These are phyloP conservation scores for Pichia cactophila DNA, from an alignment of 1,139 yeast species.

Conservation along the genomic window DNA sequence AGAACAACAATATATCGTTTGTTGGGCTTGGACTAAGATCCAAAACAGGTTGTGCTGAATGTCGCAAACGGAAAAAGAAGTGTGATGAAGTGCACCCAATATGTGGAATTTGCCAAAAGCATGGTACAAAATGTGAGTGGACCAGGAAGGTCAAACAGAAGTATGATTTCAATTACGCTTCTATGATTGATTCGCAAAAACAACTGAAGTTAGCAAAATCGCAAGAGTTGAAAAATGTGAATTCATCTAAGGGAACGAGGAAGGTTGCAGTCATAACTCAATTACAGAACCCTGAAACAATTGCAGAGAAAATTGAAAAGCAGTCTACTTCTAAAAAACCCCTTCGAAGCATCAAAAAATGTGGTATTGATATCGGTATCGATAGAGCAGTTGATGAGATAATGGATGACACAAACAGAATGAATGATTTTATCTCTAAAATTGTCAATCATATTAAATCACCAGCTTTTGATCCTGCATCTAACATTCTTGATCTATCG, in stretches of 20 bases:
- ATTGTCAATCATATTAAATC: slow-evolving; percentile 19
- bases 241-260: background rate
- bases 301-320: background rate
- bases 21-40: slow-evolving; percentile 26
- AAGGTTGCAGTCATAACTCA: background rate
- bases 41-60: slow-evolving; percentile 23
- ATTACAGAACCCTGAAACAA: background rate
- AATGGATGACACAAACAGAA: slow-evolving; percentile 3
- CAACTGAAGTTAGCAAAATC: slow-evolving; percentile 6
- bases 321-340: background rate
- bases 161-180: slow-evolving; percentile 15
- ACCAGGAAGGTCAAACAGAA: slow-evolving; percentile 7
- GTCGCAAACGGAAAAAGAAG: slow-evolving; percentile 26
- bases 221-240: background rate
- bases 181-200: slow-evolving; percentile 19
- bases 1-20: slow-evolving; percentile 14
- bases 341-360: background rate
- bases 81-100: slow-evolving; percentile 28
- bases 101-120: slow-evolving; percentile 24
- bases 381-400: slow-evolving; percentile 10
- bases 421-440: slow-evolving; percentile 10
- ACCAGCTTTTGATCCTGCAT: slow-evolving; percentile 16
- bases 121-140: slow-evolving; percentile 20
- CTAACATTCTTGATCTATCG: slow-evolving; percentile 12
- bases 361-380: background rate